Evolutionary conservation across 225 moss, liverwort and hornwort genomes (phyloP).

Genomic region (Climacium dendroides): DNA sequence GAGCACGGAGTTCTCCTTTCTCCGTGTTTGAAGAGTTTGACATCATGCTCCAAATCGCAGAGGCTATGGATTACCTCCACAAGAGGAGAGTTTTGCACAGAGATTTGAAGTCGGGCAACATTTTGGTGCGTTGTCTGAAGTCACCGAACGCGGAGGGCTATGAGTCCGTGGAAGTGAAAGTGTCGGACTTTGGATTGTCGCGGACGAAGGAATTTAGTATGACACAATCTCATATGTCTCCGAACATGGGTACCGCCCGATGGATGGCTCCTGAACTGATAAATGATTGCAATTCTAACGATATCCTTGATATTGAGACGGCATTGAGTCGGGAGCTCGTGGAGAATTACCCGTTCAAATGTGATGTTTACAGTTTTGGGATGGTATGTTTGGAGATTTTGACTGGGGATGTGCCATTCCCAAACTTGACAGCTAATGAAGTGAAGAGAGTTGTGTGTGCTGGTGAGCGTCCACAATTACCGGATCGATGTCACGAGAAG

Average conservation of each 20-base stretch:
- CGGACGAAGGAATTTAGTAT: background rate
- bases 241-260: background rate
- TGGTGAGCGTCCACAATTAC: too few relatives aligned
- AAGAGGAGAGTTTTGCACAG: background rate
- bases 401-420: background rate
- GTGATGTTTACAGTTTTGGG: background rate
- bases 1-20: too few relatives aligned
- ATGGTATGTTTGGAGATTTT: background rate
- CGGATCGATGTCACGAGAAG: background rate
- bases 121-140: background rate
- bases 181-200: background rate
- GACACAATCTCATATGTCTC: background rate
- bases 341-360: background rate
- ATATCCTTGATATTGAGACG: background rate
- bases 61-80: background rate
- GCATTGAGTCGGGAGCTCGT: accelerated
- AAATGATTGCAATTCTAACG: accelerated
- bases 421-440: background rate
- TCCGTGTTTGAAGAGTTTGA: too few relatives aligned
- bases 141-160: background rate
- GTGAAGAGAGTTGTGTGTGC: background rate
- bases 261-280: background rate
- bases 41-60: too few relatives aligned
- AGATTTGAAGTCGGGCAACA: background rate
- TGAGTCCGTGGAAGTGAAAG: background rate